These are phyloP conservation scores for Rhizopogon vinicolor DNA, from an alignment of 768 basidiomycete species.

Conservation along the genomic window DNA sequence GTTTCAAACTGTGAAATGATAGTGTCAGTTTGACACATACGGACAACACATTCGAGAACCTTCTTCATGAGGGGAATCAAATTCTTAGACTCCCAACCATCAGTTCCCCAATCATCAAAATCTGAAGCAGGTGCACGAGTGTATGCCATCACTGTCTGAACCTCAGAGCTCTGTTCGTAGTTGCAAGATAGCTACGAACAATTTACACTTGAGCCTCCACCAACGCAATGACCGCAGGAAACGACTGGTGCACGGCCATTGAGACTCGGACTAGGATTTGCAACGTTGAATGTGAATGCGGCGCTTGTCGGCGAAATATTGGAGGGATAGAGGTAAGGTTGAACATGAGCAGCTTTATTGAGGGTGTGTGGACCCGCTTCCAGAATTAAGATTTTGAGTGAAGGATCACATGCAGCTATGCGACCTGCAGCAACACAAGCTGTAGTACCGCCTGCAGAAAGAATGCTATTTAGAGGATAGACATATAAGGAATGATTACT, in stretches of 20 bases:
- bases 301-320: constrained; percentile 36
- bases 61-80: constrained; percentile 57
- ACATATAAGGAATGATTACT: too few relatives aligned
- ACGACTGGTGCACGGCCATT: constrained; percentile 42
- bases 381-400: too few relatives aligned
- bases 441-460: background rate
- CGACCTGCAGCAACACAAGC: too few relatives aligned
- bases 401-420: too few relatives aligned
- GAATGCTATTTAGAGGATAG: too few relatives aligned
- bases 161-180: background rate
- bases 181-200: constrained; percentile 30
- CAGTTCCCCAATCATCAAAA: constrained; percentile 63
- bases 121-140: constrained; percentile 58
- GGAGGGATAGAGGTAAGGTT: constrained; percentile 47
- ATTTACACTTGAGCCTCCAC: constrained; percentile 62
- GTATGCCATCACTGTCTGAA: constrained; percentile 40
- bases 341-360: constrained; percentile 42
- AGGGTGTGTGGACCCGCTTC: background rate
- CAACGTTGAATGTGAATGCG: constrained; percentile 39
- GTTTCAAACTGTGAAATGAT: constrained; percentile 22
- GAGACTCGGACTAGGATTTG: constrained; percentile 36
- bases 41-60: constrained; percentile 25
- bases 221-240: constrained; percentile 45
- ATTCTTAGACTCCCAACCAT: constrained; percentile 56
- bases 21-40: background rate